These are phyloP conservation scores for Rosa persica DNA, from an alignment of 306 rosid genomes.

Conservation along the genomic window DNA sequence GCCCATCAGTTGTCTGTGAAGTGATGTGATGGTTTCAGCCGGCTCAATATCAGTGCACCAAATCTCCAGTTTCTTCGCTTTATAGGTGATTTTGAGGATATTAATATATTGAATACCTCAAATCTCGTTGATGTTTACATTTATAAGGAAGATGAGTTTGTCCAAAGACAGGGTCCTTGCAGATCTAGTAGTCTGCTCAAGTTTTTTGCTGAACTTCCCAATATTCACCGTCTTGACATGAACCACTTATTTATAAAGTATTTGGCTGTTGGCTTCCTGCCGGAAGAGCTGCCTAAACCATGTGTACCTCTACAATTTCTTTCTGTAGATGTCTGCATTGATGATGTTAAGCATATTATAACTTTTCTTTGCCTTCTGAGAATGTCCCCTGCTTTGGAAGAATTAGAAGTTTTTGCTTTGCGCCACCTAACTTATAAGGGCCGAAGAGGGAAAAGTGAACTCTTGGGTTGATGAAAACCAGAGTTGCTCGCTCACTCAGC, in stretches of 20 bases:
- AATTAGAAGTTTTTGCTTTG: too few relatives aligned
- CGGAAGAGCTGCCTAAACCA: not conserved
- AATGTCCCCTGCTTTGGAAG: too few relatives aligned
- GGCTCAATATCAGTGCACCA: conserved; percentile 45
- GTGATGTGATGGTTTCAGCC: conserved; percentile 46
- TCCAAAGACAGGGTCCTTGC: too few relatives aligned
- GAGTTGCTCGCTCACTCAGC: conserved; percentile 26
- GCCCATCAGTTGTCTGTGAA: conserved; percentile 23
- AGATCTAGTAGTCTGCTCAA: not conserved
- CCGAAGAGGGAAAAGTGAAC: not conserved
- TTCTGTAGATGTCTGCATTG: conserved; percentile 28
- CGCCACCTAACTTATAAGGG: not conserved
- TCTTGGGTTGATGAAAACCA: conserved; percentile 32
- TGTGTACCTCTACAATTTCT: not conserved
- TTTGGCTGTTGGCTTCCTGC: not conserved
- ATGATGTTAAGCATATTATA: not conserved
- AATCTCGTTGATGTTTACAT: conserved; percentile 49
- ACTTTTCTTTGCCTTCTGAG: too few relatives aligned
- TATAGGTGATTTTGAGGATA: too few relatives aligned
- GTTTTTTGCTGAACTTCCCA: conserved; percentile 23
- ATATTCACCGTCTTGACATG: conserved; percentile 26
- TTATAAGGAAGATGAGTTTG: not conserved
- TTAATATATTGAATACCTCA: conserved; percentile 10
- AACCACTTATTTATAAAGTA: conserved; percentile 36
- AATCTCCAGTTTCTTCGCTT: not conserved